Evolutionary conservation across 208 protist species (phyloP).

Genomic region (Trypanosoma boissoni): DNA sequence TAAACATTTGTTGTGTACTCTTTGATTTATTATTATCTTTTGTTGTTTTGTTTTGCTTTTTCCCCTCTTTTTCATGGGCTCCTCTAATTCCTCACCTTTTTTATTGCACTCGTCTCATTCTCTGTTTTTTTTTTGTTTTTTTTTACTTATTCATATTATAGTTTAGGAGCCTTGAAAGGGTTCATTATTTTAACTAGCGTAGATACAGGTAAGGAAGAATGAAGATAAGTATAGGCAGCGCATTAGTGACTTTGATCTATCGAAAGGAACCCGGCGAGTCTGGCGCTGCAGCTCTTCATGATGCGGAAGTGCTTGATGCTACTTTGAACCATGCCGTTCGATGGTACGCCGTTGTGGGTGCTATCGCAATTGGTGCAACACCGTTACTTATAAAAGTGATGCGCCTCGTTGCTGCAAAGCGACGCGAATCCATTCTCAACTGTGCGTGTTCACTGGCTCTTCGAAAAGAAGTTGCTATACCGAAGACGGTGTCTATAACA

Average conservation of each 20-base stretch:
- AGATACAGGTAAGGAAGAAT: background rate
- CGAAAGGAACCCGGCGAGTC: conserved; percentile 1
- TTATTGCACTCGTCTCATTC: conserved; percentile 9
- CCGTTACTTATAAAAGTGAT: conserved; percentile 33
- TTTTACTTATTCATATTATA: too few species aligned
- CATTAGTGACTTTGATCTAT: conserved; percentile 13
- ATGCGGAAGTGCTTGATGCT: conserved; percentile 9
- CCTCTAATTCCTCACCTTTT: background rate
- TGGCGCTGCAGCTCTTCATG: background rate
- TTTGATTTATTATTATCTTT: conserved; percentile 11
- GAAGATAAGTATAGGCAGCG: conserved; percentile 4
- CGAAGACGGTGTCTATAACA: background rate
- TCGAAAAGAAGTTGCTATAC: conserved; percentile 18
- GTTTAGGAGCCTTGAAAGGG: too few species aligned
- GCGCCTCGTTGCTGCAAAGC: conserved; percentile 23
- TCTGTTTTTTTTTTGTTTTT: conserved; percentile 17
- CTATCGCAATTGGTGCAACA: conserved; percentile 28
- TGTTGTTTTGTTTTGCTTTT: background rate
- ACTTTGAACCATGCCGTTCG: conserved; percentile 23
- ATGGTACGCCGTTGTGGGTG: conserved; percentile 33
- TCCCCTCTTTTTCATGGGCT: conserved; percentile 5
- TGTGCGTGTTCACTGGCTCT: conserved; percentile 22
- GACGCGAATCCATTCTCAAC: conserved; percentile 29
- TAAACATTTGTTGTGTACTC: conserved; percentile 5
- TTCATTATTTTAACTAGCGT: too few species aligned